phyloP scores from a whole-genome alignment of 2,329 filamentous ascomycete genomes.

The Calonectria pauciramosa region DNA sequence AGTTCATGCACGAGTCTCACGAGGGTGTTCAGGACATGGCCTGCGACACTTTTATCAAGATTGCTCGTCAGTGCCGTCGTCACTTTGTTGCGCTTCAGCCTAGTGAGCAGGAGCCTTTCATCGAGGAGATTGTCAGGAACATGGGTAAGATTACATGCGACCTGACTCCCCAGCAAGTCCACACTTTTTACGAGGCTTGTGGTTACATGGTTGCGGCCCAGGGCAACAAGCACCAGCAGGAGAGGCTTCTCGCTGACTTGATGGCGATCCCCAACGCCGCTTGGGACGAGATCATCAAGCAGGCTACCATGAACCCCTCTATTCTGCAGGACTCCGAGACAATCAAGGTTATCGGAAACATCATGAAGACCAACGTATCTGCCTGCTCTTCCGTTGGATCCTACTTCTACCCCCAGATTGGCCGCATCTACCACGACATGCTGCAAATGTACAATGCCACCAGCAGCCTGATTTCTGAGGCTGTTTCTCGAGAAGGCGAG shows the following conservation, averaged over 20 bases:
- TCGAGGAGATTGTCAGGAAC: conserved; percentile 97
- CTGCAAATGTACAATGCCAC: conserved; percentile 98
- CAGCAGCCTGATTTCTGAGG: conserved; percentile 95
- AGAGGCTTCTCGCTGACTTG: conserved; percentile 89
- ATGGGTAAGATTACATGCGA: conserved; percentile 97
- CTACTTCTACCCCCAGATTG: conserved; percentile 98
- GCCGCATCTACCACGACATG: conserved; percentile 98
- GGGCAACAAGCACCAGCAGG: conserved; percentile 93
- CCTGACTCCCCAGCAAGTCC: conserved; percentile 94
- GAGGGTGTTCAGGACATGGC: conserved; percentile 99
- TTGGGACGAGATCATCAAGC: conserved; percentile 94
- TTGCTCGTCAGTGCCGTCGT: conserved; percentile 96
- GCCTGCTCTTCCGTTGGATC: conserved; percentile 95
- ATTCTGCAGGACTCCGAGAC: conserved; percentile 93
- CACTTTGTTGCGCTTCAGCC: conserved; percentile 98
- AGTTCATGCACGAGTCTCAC: conserved; percentile 99
- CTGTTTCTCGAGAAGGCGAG: conserved; percentile 87
- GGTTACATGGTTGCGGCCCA: conserved; percentile 99
- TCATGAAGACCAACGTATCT: conserved; percentile 99
- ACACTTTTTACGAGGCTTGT: conserved; percentile 99
- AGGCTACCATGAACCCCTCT: conserved; percentile 86
- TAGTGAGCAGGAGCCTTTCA: conserved; percentile 95
- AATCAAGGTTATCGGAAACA: conserved; percentile 99
- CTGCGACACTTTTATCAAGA: conserved; percentile 99
- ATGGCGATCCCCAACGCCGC: conserved; percentile 95